Evolutionary conservation across 2,329 filamentous ascomycete genomes (phyloP).

Genomic region (Aureobasidium sp.): DNA sequence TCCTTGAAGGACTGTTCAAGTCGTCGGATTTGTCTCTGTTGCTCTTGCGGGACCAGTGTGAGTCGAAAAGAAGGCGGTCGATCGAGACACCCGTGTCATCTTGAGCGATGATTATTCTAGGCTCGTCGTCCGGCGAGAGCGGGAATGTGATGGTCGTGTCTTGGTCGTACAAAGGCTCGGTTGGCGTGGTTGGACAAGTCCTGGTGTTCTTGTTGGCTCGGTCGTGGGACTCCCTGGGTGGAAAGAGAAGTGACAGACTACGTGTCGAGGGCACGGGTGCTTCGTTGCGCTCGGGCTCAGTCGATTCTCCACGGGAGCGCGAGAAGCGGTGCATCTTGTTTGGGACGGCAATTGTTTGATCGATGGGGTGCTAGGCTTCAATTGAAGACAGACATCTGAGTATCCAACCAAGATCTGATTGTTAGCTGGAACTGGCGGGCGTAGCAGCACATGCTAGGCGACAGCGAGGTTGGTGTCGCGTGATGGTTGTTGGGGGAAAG

Average conservation of each 20-base stretch:
- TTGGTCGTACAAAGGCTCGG: conserved; percentile 7
- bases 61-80: conserved; percentile 35
- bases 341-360: neutral
- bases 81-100: conserved; percentile 30
- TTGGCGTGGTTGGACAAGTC: neutral
- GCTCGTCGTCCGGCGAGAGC: conserved; percentile 33
- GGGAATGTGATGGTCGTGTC: conserved; percentile 32
- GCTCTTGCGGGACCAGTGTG: conserved; percentile 26
- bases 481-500: conserved; percentile 10
- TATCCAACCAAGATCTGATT: neutral
- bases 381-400: neutral
- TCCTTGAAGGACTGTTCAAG: neutral
- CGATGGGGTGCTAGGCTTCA: neutral
- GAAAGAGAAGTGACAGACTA: conserved; percentile 9
- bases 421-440: conserved; percentile 1
- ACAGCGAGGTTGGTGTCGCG: conserved; percentile 8
- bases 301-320: conserved; percentile 1
- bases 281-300: conserved; percentile 6
- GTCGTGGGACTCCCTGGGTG: conserved; percentile 1
- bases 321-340: conserved; percentile 9
- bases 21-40: neutral
- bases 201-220: conserved; percentile 2
- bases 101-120: conserved; percentile 37
- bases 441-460: conserved; percentile 6
- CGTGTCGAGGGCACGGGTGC: neutral